These are phyloP conservation scores for Pyrenophora tritici-repentis DNA, from an alignment of 2,329 filamentous ascomycete species.

Conservation along the genomic window DNA sequence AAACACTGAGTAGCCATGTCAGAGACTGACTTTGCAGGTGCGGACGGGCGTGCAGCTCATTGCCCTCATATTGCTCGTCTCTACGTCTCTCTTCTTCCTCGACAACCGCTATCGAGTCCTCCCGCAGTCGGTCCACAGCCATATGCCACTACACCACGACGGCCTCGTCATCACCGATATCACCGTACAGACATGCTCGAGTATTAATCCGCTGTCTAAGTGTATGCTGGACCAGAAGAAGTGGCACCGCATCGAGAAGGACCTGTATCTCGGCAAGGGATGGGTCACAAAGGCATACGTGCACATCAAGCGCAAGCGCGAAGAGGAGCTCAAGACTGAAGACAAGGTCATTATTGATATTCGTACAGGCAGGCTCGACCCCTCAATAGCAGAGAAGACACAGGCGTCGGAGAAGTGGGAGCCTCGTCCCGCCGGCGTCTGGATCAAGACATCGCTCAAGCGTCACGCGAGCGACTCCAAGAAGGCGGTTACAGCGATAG, in stretches of 20 bases:
- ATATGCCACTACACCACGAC: conserved; percentile 80
- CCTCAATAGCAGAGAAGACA: conserved; percentile 61
- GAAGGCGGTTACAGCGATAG: conserved; percentile 76
- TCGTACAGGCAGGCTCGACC: conserved; percentile 73
- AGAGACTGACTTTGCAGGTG: conserved; percentile 42
- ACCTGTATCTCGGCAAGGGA: conserved; percentile 76
- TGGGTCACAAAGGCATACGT: conserved; percentile 80
- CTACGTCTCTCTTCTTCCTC: conserved; percentile 77
- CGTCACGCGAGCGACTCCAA: conserved; percentile 75
- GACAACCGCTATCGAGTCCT: conserved; percentile 88
- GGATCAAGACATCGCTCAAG: conserved; percentile 77
- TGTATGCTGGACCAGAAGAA: conserved; percentile 73
- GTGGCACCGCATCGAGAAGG: conserved; percentile 89
- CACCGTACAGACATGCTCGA: conserved; percentile 75
- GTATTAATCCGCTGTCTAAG: conserved; percentile 72
- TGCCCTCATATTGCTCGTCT: conserved; percentile 64
- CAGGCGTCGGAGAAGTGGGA: conserved; percentile 74
- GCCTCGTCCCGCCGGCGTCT: conserved; percentile 73
- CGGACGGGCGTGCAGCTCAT: conserved; percentile 76
- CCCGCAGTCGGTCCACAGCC: conserved; percentile 81
- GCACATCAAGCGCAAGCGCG: conserved; percentile 80
- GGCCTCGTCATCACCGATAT: conserved; percentile 87
- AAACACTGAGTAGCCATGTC: background rate
- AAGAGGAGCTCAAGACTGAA: conserved; percentile 75
- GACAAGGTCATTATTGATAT: conserved; percentile 84